Base-by-base conservation (phyloP, 495 filamentous ascomycete species). In the Neurospora sp. region DNA sequence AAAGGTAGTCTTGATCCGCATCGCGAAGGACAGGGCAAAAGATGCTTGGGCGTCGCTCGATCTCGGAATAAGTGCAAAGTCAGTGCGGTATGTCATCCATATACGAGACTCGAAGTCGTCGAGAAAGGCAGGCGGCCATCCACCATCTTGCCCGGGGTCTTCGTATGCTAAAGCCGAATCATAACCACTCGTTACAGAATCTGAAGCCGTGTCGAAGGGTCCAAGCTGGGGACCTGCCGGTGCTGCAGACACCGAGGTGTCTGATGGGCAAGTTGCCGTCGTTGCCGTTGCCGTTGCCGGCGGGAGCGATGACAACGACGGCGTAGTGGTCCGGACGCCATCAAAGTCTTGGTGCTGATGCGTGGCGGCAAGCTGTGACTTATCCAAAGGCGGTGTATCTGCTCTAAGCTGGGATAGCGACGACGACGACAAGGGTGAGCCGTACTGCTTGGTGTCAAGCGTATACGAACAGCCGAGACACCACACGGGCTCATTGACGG, bases 61-160 rank as follows among this genome's bases (percentile, higher is more conserved):
- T 78, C 87, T 91, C n/a, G 92, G 86, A 80, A 99, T 99, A 3
- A 89, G 83, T 5, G 90, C 83, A 78, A 99, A 99, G 76, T 90
- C 90, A 31, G 90, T 95, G 68, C 96, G 90, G 77, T 99, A 99
- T 12, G 96, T 98, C 85, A 99, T 91, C 96, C 96, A 99, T 80
- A 97, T 89, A 71, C 89, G 88, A 7, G 94, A 93, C 80, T 97
- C 94, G 76, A 98, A 97, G 79, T 99, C 96, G 69, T 93, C 90
- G 70, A 98, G 82, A 76, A 98, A 99, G 4, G 87, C 86, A 10
- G 88, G 82, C 35, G 96, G 96, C 96, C 96, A 99, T 65, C 89
- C 89, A 31, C 88, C 87, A 73, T 89, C 87, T 37, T 80, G 79
- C 22, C 78, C 80, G 37, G 78, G 78, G 72, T 86, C 84, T 69